These are phyloP conservation scores for Penicillium desertorum DNA, from an alignment of 495 filamentous ascomycete species.

Conservation along the genomic window DNA sequence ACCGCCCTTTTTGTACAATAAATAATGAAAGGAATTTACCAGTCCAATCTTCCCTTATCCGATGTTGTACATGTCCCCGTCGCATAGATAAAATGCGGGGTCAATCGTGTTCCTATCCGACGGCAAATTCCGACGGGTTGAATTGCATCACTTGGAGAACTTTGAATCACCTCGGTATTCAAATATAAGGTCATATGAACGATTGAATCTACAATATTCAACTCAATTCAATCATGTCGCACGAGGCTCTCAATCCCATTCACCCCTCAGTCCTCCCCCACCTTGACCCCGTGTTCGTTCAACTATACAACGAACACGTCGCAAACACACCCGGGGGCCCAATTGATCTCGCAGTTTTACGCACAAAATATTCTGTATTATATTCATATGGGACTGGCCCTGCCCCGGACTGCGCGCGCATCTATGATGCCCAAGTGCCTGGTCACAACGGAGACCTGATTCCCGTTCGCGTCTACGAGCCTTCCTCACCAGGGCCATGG, in stretches of 20 bases:
- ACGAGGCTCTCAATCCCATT: conserved; percentile 36
- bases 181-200: conserved; percentile 9
- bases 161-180: background rate
- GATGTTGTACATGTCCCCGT: conserved; percentile 20
- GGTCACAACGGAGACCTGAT: conserved; percentile 45
- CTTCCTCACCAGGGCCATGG: conserved; percentile 42
- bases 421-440: conserved; percentile 36
- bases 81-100: conserved; percentile 35
- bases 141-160: background rate
- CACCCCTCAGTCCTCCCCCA: conserved; percentile 29
- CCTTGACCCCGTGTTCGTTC: conserved; percentile 30
- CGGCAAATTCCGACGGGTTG: conserved; percentile 24
- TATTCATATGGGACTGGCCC: conserved; percentile 34
- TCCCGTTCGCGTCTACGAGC: conserved; percentile 46
- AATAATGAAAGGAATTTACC: no score
- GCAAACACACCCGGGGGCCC: conserved; percentile 31
- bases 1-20: conserved; percentile 14
- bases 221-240: conserved; percentile 15
- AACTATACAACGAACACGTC: conserved; percentile 34
- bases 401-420: conserved; percentile 25
- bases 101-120: conserved; percentile 17
- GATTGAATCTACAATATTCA: no score
- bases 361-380: conserved; percentile 32
- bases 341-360: conserved; percentile 29
- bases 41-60: background rate